phyloP scores from a whole-genome alignment of 176 grass and related monocot genomes.

The Cocos nucifera region DNA sequence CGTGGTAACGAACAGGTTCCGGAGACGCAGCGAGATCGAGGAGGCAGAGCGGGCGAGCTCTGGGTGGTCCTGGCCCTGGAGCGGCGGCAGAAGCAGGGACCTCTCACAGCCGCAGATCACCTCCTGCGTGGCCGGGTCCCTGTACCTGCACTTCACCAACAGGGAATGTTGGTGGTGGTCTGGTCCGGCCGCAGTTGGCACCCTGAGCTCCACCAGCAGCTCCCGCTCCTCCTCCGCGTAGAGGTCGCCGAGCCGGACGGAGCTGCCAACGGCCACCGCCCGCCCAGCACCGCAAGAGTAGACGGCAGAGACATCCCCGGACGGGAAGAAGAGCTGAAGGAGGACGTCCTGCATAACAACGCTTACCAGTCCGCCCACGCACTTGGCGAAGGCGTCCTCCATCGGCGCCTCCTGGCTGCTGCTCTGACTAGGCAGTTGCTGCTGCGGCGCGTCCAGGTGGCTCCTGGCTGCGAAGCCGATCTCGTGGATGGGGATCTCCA shows the following conservation, averaged over 20 bases:
- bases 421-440: slow-evolving; percentile 6
- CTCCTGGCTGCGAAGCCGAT: background rate
- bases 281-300: slow-evolving; percentile 51
- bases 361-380: slow-evolving; percentile 76
- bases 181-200: slow-evolving; percentile 9
- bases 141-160: slow-evolving; percentile 49
- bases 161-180: slow-evolving; percentile 27
- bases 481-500: slow-evolving; percentile 58
- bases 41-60: background rate
- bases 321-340: slow-evolving; percentile 46
- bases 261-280: slow-evolving; percentile 14
- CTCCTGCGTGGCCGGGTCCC: slow-evolving; percentile 49
- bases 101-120: slow-evolving; percentile 35
- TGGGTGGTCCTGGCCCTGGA: background rate
- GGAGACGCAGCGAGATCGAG: slow-evolving; percentile 32
- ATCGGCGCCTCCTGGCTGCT: background rate
- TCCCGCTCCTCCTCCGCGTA: slow-evolving; percentile 85
- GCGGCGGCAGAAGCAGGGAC: slow-evolving; percentile 38
- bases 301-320: slow-evolving; percentile 67
- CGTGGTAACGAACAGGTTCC: slow-evolving; percentile 75
- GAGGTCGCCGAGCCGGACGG: slow-evolving; percentile 51
- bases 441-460: slow-evolving; percentile 6
- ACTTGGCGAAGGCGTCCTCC: slow-evolving; percentile 70
- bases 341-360: slow-evolving; percentile 86
- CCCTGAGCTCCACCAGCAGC: slow-evolving; percentile 78